These are phyloP conservation scores for Aspergillus tamarii DNA, from an alignment of 2,329 filamentous ascomycete species.

Conservation along the genomic window DNA sequence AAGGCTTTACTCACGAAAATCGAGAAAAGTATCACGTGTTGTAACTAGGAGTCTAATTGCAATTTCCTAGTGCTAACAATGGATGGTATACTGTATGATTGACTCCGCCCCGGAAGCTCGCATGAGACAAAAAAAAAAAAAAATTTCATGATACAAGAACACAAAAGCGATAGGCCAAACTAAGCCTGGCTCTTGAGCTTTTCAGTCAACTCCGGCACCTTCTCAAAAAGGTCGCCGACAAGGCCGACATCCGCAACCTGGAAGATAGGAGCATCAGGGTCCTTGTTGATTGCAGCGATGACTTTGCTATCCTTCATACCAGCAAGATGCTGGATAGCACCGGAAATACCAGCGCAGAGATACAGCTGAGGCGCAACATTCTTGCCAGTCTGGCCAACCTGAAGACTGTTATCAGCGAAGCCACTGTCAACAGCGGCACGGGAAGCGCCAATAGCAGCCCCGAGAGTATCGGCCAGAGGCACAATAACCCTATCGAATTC, in stretches of 20 bases:
- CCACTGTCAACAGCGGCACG: conserved; percentile 95
- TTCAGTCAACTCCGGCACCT: conserved; percentile 92
- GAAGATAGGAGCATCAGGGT: conserved; percentile 95
- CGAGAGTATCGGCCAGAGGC: conserved; percentile 87
- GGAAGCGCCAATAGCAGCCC: conserved; percentile 93
- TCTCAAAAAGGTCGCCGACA: conserved; percentile 93
- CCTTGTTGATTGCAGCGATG: conserved; percentile 98
- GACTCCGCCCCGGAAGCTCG: conserved; percentile 7
- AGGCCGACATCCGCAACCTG: conserved; percentile 95
- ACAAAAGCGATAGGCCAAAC: conserved; percentile 13
- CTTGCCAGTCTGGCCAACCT: conserved; percentile 98
- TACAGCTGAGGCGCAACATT: conserved; percentile 96
- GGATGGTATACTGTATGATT: conserved; percentile 19
- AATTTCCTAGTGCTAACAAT: conserved; percentile 6
- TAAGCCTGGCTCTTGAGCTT: conserved; percentile 70
- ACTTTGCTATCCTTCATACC: conserved; percentile 99
- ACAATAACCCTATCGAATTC: conserved; percentile 94
- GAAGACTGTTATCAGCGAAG: conserved; percentile 96
- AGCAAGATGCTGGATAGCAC: conserved; percentile 95
- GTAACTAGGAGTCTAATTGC: conserved; percentile 2
- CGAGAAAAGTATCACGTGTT: not conserved
- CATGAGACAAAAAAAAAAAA: conserved; percentile 11
- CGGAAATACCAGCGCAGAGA: conserved; percentile 91
- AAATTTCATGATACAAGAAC: conserved; percentile 25
- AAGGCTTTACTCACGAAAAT: not conserved